Base-by-base conservation (phyloP, 2,329 filamentous ascomycete genomes). In the Chrysoporthe austroafricana region DNA sequence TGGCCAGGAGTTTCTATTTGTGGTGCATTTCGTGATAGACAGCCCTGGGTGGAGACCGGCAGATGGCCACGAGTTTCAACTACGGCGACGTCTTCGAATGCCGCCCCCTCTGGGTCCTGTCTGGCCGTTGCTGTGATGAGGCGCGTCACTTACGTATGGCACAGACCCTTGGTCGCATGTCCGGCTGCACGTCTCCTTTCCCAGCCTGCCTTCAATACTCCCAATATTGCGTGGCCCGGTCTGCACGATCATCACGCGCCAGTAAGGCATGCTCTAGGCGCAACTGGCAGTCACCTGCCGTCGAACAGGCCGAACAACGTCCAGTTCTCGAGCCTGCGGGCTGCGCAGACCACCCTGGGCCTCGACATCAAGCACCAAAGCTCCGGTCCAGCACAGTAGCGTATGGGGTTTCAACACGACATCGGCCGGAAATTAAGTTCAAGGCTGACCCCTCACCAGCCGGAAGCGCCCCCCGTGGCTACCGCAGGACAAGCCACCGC, bases 401-500 rank as follows among this genome's bases (percentile, higher is more conserved):
- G 39, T 57, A 26, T 60, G 58, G 48, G 46, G 14, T 62, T 65
- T 8, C 62, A 62, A 65, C 66, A 32, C 56, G 43, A 57, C 56
- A 39, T 43, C 65, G 60, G 62, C 65, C 54, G 54, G 54, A 57
- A 39, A 57, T 59, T 43, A 59, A 52, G 56, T 56, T 52, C 63
- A 59, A 62, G 59, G 39, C 59, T 63, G 60, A 66, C 61, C 60
- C 67, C 64, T 64, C 67, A 61, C 21, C 54, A 43, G 16, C 63
- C 64, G 67, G 67, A 64, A 64, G 59, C 56, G 9, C 16, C 57
- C 48, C 39, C 44, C 54, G 64, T 52, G 39, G 18, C 26, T 56
- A 58, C 64, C 50, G 64, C 56, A 66, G 44, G 52, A 63, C 64
- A 64, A 69, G 67, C 57, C 67, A 69, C 59, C 64, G 67, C 64